These are phyloP conservation scores for Nakazawaea wyomingensis DNA, from an alignment of 805 yeast species.

Conservation along the genomic window DNA sequence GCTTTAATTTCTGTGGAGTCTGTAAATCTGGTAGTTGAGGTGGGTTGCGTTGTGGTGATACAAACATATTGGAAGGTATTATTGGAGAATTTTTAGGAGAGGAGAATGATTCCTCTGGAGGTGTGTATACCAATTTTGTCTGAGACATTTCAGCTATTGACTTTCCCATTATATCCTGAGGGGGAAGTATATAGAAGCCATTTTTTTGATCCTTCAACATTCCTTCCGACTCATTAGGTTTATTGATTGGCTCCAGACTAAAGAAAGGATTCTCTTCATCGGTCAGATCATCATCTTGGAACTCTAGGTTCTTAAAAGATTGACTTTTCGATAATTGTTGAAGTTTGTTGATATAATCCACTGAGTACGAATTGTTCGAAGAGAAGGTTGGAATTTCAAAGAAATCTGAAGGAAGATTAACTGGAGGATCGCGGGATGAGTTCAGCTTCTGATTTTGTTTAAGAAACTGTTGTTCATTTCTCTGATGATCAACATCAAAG, in stretches of 20 bases:
- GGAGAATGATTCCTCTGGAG: conserved; percentile 13
- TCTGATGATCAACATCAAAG: too few species aligned
- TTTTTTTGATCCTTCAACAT: neutral
- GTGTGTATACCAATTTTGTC: conserved; percentile 33
- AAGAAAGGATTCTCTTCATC: conserved; percentile 1
- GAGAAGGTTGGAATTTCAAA: conserved; percentile 10
- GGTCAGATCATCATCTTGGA: neutral
- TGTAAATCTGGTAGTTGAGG: conserved; percentile 16
- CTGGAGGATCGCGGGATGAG: conserved; percentile 14
- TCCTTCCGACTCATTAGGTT: neutral
- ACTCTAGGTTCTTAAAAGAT: conserved; percentile 16
- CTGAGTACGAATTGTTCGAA: conserved; percentile 32
- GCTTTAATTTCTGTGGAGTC: conserved; percentile 14
- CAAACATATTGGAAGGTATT: conserved; percentile 4
- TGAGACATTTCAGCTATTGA: conserved; percentile 18
- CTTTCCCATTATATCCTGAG: conserved; percentile 2
- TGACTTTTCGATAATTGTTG: conserved; percentile 18
- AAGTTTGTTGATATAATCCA: conserved; percentile 34
- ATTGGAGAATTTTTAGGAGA: conserved; percentile 14
- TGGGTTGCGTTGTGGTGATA: conserved; percentile 11
- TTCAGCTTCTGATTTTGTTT: too few species aligned
- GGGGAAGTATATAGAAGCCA: conserved; percentile 8
- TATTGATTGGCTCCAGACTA: neutral
- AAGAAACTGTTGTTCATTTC: too few species aligned
- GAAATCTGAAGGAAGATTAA: conserved; percentile 15